Evolutionary conservation across 768 basidiomycete species (phyloP), one percentile per base, ranked within the genome.

Genomic region (Holtermannia corniformis): DNA sequence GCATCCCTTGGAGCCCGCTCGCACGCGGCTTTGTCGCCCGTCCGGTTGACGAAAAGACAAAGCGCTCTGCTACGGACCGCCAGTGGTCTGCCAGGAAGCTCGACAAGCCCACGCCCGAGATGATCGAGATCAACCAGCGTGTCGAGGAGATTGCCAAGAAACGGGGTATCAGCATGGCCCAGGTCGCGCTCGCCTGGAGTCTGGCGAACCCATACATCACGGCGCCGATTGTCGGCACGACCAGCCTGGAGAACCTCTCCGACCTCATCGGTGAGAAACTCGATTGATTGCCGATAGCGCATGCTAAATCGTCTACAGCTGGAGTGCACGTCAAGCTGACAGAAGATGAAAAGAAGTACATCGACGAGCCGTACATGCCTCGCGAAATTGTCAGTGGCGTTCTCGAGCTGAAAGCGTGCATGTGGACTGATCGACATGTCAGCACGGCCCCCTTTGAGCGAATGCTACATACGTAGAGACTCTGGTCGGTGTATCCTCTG

Each of bases 151-250:
- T 84, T 44, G 78, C 81, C 3, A 79, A 78, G 60, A 75, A 76
- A 43, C 76, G 76, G 42, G 75, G 75, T 3, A 67, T 76, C 4
- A 76, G 73, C 25, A 84, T 84, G 82, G 79, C 80, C 0, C 57
- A 67, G 49, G 68, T 81, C 5, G 73, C 79, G 2, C 57, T 80
- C 22, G 78, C 80, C 12, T 83, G 81, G 81, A 68, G 73, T 2
- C 56, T 79, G 48, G 61, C 74, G 2, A 76, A 76, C 57, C 71
- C 75, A n/a, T 74, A 75, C 23, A 76, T 83, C 3, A 72, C 80
- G 0, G 81, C 81, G 1, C 82, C 82, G 0, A 81, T 83, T 59
- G 75, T 82, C 27, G 82, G 81, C 0, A 75, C 77, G 0, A 80
- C 78, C 1, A 79, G 76, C 25, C 55, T 78, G 3, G 72, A 79